A percentile compares a stretch with the other conserved stretches of the same genome.
Conservation (phyloP, 495 filamentous ascomycete genomes). For the Aspergillus bridgeri region DNA sequence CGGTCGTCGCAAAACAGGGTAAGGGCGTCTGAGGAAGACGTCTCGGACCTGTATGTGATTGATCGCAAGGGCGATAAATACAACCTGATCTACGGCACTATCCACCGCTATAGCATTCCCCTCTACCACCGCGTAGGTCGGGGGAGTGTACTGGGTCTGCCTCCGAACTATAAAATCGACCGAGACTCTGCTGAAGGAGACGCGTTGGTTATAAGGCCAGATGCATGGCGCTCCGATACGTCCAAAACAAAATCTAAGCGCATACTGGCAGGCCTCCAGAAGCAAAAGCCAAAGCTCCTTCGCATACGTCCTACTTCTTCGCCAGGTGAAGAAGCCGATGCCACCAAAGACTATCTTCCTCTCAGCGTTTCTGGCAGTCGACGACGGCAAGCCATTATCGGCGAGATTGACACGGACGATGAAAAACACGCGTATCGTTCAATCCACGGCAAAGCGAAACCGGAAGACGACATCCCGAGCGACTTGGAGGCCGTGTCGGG, state of each 20-base stretch:
- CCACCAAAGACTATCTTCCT: constrained; percentile 43
- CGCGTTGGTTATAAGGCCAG: constrained; percentile 39
- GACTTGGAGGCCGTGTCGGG: constrained; percentile 55
- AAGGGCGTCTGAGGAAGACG: constrained; percentile 17
- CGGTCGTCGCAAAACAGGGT: constrained; percentile 11
- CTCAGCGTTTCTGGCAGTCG: constrained; percentile 28
- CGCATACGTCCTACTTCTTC: constrained; percentile 21
- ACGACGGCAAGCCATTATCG: constrained; percentile 15
- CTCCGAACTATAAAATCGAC: constrained; percentile 49
- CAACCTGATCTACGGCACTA: constrained; percentile 58
- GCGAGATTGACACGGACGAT: constrained; percentile 35
- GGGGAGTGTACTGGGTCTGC: constrained; percentile 57
- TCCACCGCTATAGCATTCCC: constrained; percentile 59
- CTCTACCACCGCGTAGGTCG: constrained; percentile 55
- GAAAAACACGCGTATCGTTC: constrained; percentile 64
- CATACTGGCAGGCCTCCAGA: constrained; percentile 17
- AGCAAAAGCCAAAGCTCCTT: constrained; percentile 18
- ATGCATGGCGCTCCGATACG: constrained; percentile 21
- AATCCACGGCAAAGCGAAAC: constrained; percentile 61
- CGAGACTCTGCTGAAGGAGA: constrained; percentile 44
- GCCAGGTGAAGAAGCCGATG: constrained; percentile 23
- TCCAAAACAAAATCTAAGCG: constrained; percentile 23
- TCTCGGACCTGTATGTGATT: constrained; percentile 35
- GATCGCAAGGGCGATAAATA: constrained; percentile 60
- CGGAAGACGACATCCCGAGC: constrained; percentile 42